These are phyloP conservation scores for Phytophthora cryptogea DNA, from an alignment of 352 stramenopile species.

Conservation along the genomic window DNA sequence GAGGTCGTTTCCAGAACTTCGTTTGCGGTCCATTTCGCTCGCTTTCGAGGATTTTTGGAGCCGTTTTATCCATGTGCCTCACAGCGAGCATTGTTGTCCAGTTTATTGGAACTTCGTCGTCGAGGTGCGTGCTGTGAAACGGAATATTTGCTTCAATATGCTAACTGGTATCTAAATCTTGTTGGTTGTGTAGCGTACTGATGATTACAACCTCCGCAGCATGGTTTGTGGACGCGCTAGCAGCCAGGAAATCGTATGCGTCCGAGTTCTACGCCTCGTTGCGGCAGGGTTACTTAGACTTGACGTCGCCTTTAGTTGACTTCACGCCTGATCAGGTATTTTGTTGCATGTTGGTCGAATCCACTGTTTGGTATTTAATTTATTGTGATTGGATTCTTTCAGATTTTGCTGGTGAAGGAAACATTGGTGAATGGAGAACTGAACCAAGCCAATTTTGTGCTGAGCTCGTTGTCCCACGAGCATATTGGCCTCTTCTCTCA, in stretches of 20 bases:
- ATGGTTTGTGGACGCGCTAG: conserved; percentile 75
- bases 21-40: conserved; percentile 82
- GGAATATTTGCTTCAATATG: background rate
- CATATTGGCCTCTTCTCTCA: conserved; percentile 79
- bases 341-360: background rate
- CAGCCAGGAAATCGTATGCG: conserved; percentile 81
- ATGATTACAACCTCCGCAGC: conserved; percentile 65
- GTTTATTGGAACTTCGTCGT: conserved; percentile 51
- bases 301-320: conserved; percentile 78
- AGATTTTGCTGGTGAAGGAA: conserved; percentile 84
- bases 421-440: conserved; percentile 73
- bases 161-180: background rate
- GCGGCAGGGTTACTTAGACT: conserved; percentile 80
- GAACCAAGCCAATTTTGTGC: conserved; percentile 88
- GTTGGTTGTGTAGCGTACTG: conserved; percentile 41
- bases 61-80: conserved; percentile 71
- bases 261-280: conserved; percentile 87
- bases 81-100: conserved; percentile 50
- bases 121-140: conserved; percentile 48
- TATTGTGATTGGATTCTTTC: background rate
- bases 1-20: conserved; percentile 80
- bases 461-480: conserved; percentile 75
- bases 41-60: conserved; percentile 75
- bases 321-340: conserved; percentile 85
- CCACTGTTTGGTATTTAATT: background rate